Conservation (phyloP, 2,329 filamentous ascomycete species). For the Pseudodiploospora longispora region DNA sequence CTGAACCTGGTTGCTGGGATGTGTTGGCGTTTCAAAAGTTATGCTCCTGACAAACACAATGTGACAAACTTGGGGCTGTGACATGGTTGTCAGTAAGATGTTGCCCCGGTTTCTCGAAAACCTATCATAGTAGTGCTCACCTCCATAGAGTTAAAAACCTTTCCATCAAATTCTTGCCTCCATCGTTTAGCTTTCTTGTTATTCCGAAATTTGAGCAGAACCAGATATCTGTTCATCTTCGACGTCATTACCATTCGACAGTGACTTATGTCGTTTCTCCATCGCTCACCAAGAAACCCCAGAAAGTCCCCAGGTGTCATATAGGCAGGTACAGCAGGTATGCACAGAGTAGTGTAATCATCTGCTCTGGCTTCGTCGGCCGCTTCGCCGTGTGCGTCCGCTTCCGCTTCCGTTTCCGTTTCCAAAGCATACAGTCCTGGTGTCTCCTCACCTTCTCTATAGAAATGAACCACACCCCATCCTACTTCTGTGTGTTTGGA, state of each 20-base stretch:
- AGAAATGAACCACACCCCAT: conserved; percentile 92
- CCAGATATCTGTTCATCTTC: conserved; percentile 84
- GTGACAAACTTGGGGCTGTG: conserved; percentile 81
- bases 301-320: conserved; percentile 86
- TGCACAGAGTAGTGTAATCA: conserved; percentile 81
- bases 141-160: conserved; percentile 86
- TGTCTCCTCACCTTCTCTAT: conserved; percentile 74
- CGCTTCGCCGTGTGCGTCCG: conserved; percentile 12
- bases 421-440: conserved; percentile 37
- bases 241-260: conserved; percentile 91
- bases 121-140: conserved; percentile 32
- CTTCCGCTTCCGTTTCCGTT: conserved; percentile 16
- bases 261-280: conserved; percentile 79
- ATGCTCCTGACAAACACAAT: conserved; percentile 92
- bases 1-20: conserved; percentile 43
- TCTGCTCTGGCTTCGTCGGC: conserved; percentile 30
- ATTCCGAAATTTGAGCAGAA: conserved; percentile 86
- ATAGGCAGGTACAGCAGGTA: conserved; percentile 90
- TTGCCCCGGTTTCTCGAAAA: too few relatives aligned
- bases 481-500: conserved; percentile 69
- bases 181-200: conserved; percentile 67
- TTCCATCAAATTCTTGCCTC: conserved; percentile 84
- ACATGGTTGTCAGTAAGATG: conserved; percentile 1
- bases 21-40: conserved; percentile 62
- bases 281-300: conserved; percentile 83